Evolutionary conservation across 177 flowering plant species (phyloP).

Genomic region (Vitis hybrid): DNA sequence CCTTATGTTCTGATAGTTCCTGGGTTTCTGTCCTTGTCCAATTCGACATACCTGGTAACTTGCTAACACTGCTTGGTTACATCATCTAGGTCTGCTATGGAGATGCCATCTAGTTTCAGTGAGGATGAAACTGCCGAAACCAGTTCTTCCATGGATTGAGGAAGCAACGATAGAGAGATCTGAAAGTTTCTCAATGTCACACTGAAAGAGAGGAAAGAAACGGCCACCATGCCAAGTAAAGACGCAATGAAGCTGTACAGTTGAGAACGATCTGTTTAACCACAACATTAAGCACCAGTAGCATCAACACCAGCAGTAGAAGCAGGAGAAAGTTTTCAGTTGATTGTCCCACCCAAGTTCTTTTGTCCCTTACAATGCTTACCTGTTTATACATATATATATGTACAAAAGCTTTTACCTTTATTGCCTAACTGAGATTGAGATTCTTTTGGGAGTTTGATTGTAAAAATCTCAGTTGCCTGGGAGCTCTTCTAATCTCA

Average conservation of each 20-base stretch:
- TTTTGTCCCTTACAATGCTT: not conserved
- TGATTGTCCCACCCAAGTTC: not conserved
- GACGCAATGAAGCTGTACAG: not conserved
- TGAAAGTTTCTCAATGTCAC: not conserved
- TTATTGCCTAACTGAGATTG: too few species aligned
- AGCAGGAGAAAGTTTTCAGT: not conserved
- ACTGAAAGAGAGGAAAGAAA: not conserved
- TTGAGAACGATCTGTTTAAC: not conserved
- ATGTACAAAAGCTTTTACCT: not conserved
- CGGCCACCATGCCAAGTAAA: not conserved
- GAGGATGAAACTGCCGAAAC: slow-evolving; percentile 70
- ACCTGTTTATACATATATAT: slow-evolving; percentile 1
- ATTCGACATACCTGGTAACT: not conserved
- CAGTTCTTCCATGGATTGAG: slow-evolving; percentile 53
- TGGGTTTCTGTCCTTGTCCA: not conserved
- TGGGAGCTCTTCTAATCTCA: too few species aligned
- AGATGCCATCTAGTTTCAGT: slow-evolving; percentile 60
- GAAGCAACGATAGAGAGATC: not conserved
- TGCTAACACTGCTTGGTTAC: slow-evolving; percentile 9
- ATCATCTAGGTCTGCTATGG: slow-evolving; percentile 40
- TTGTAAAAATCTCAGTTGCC: too few species aligned
- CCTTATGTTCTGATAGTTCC: too few species aligned
- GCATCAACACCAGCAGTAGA: not conserved
- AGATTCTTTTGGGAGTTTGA: too few species aligned
- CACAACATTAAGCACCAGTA: not conserved